Conservation (phyloP, 805 yeast genomes). For the Maudiozyma turicensis region DNA sequence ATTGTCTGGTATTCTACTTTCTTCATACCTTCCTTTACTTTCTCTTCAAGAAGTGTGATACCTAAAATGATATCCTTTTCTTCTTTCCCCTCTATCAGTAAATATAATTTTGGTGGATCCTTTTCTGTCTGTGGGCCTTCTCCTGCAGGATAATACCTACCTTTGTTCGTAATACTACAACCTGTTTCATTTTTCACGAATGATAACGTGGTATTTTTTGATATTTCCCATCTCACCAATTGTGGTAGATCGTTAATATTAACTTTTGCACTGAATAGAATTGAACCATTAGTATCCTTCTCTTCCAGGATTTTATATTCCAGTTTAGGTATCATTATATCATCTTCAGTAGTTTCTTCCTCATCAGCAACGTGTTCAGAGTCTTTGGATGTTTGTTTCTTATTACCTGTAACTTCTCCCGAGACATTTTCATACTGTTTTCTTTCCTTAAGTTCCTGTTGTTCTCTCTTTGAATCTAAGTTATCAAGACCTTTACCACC, state of each 20-base stretch:
- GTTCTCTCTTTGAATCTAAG: constrained; percentile 42
- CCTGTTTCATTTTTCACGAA: constrained; percentile 62
- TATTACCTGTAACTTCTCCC: constrained; percentile 4
- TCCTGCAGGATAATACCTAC: constrained; percentile 62
- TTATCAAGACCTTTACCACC: constrained; percentile 89
- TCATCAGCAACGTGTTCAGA: constrained; percentile 2
- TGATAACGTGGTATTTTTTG: constrained; percentile 53
- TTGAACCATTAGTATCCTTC: constrained; percentile 45
- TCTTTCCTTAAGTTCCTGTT: constrained; percentile 9
- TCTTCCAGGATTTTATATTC: constrained; percentile 45
- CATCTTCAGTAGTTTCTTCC: constrained; percentile 2
- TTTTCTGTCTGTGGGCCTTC: constrained; percentile 40
- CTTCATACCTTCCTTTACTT: constrained; percentile 48
- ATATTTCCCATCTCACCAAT: constrained; percentile 65
- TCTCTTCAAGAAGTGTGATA: constrained; percentile 44
- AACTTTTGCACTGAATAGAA: constrained; percentile 54
- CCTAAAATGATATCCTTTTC: constrained; percentile 52
- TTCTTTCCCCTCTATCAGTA: constrained; percentile 67
- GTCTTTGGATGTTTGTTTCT: not conserved
- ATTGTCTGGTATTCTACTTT: constrained; percentile 37
- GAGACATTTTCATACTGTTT: not conserved
- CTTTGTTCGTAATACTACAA: constrained; percentile 73
- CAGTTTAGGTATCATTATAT: constrained; percentile 29
- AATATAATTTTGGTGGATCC: constrained; percentile 65
- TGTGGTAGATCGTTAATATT: constrained; percentile 82